A percentile compares a stretch with the other conserved stretches of the same genome.
phyloP scores from a whole-genome alignment of 73 alveolate genomes.

The Paramecium sonneborni region DNA sequence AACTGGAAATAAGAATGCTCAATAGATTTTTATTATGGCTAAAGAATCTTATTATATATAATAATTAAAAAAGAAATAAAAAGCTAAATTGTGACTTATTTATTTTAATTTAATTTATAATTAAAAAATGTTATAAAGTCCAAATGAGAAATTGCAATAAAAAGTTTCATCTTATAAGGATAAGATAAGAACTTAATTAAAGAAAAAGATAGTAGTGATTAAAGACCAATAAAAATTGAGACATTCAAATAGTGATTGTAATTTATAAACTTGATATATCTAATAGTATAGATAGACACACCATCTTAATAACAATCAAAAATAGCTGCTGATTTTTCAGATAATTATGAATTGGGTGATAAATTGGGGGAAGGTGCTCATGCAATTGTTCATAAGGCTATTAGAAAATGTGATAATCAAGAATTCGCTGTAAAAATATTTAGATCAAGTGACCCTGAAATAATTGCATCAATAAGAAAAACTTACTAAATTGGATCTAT shows the following conservation, averaged over 20 bases:
- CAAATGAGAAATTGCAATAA: neutral
- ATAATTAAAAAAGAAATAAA: neutral
- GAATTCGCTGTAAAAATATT: conserved; percentile 36
- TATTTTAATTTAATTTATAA: neutral
- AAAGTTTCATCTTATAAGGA: neutral
- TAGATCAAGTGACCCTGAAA: conserved; percentile 47
- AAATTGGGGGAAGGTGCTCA: conserved; percentile 55
- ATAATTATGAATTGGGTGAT: neutral
- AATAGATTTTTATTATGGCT: neutral
- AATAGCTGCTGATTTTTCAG: neutral
- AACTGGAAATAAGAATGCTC: conserved; percentile 16
- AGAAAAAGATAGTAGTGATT: neutral
- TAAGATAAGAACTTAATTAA: too few species aligned
- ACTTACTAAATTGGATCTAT: conserved; percentile 13
- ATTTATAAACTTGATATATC: neutral
- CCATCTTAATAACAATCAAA: neutral
- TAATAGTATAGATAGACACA: neutral
- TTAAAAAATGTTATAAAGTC: neutral
- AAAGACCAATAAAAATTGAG: neutral
- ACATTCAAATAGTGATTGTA: conserved; percentile 35
- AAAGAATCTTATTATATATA: neutral
- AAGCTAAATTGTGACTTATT: neutral
- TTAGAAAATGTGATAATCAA: neutral
- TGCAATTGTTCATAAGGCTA: conserved; percentile 26
- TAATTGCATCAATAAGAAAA: conserved; percentile 31